Evolutionary conservation across 192 early-diverging fungal species (phyloP).

Genomic region (Phycomyces nitens): DNA sequence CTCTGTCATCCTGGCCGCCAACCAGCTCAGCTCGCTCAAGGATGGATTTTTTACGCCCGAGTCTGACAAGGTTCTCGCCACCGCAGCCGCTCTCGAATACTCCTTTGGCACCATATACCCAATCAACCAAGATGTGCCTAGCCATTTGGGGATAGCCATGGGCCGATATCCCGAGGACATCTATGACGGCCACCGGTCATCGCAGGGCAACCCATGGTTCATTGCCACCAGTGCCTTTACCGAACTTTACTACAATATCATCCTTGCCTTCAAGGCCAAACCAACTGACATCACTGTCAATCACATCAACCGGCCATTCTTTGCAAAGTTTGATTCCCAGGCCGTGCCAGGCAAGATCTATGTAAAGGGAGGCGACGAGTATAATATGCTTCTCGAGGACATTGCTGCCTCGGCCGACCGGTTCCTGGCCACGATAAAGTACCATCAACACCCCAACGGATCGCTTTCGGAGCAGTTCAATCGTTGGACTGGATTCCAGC

Average conservation of each 20-base stretch:
- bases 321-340: conserved; percentile 27
- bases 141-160: conserved; percentile 49
- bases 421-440: conserved; percentile 52
- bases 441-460: conserved; percentile 49
- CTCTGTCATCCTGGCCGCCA: conserved; percentile 55
- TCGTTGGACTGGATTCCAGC: conserved; percentile 47
- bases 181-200: conserved; percentile 60
- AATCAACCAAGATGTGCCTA: conserved; percentile 38
- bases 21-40: conserved; percentile 26
- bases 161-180: conserved; percentile 76
- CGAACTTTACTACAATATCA: conserved; percentile 59
- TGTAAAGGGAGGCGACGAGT: conserved; percentile 1
- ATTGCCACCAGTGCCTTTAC: conserved; percentile 57
- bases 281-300: conserved; percentile 24
- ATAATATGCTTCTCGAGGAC: conserved; percentile 28
- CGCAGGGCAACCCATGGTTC: conserved; percentile 73
- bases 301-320: conserved; percentile 30
- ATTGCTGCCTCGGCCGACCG: conserved; percentile 48
- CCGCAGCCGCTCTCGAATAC: conserved; percentile 13
- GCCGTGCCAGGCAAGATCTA: conserved; percentile 13
- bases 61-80: conserved; percentile 33
- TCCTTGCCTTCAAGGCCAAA: conserved; percentile 13
- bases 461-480: conserved; percentile 66
- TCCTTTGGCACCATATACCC: conserved; percentile 35
- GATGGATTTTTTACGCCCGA: conserved; percentile 21